Evolutionary conservation across 31 red algal species (phyloP), one percentile per base, ranked within the genome.

Genomic region (Odonthalia washingtoniensis): DNA sequence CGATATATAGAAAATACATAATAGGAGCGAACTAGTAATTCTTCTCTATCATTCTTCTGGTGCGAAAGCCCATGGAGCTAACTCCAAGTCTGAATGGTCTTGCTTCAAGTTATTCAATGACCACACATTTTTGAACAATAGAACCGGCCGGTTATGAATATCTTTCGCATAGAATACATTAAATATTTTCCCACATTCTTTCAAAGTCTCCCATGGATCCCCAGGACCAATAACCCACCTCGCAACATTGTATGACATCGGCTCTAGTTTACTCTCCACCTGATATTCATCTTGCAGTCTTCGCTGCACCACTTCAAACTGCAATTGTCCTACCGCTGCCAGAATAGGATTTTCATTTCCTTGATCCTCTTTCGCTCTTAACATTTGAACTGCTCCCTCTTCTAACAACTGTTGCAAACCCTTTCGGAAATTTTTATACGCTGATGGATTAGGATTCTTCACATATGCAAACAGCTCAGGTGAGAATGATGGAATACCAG

Each of bases 381-480:
- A 75, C 72, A 91, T 60, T 69, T 97, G 95, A 6, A 93, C 91
- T 18, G 90, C 95, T 1, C 95, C 95, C 62, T 97, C 95, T 49
- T 97, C 87, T 46, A 97, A 78, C 64, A 97, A 83, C 75, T 97
- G 95, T 18, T 88, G 35, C 5, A 97, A 43, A 0, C 95, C 95
- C 63, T 93, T 93, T 40, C 87, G 86, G 66, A 91, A 97, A 65
- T 90, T 90, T 65, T 97, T 97, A 80, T 90, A 90, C 26, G 61
- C 46, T 18, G 90, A 86, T 21, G 95, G 77, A 66, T 93, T 85
- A 32, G 90, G 80, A 73, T 93, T 93, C 31, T 89, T 82, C 2
- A 97, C 12, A 70, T 91, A 97, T 21, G 95, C 95, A 72, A 97
- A 97, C 61, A 90, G 41, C 64, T 97, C 95, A 0, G 95, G 95